Evolutionary conservation across 1,139 yeast species (phyloP).

Genomic region (Saccharomyces hybrid): DNA sequence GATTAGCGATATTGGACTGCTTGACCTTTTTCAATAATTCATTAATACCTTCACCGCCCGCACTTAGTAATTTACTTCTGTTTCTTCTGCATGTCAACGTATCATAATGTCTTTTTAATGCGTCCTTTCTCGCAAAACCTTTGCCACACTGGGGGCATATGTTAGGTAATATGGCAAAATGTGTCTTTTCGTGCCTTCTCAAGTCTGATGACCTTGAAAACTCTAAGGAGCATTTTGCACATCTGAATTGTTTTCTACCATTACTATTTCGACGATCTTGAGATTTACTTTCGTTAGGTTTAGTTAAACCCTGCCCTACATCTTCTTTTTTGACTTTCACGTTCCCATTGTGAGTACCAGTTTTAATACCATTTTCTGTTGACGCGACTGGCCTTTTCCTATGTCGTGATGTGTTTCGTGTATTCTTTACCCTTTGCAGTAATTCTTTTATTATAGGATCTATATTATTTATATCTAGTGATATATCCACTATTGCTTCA

Average conservation of each 20-base stretch:
- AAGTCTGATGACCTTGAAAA: slow-evolving; percentile 29
- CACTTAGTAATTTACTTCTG: slow-evolving; percentile 38
- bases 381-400: not conserved
- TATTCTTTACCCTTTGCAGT: slow-evolving; percentile 18
- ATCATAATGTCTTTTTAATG: slow-evolving; percentile 63
- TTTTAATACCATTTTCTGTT: not conserved
- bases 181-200: slow-evolving; percentile 29
- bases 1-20: slow-evolving; percentile 5
- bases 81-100: slow-evolving; percentile 68
- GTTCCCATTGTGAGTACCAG: not conserved
- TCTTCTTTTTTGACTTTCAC: slow-evolving; percentile 3
- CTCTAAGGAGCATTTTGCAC: slow-evolving; percentile 26
- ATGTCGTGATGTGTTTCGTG: not conserved
- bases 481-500: slow-evolving; percentile 23
- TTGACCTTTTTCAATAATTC: slow-evolving; percentile 20
- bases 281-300: not conserved
- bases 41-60: slow-evolving; percentile 21
- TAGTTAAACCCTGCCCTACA: not conserved
- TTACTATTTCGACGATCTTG: not conserved
- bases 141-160: slow-evolving; percentile 69
- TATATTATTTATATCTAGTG: slow-evolving; percentile 16
- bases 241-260: slow-evolving; percentile 15
- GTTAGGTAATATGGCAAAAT: slow-evolving; percentile 32
- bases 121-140: slow-evolving; percentile 78
- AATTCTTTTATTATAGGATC: slow-evolving; percentile 25